A percentile compares a stretch with the other conserved stretches of the same genome.
These are phyloP conservation scores for Cinnamomum micranthum DNA, from an alignment of 164 flowering plant species.

Conservation along the genomic window DNA sequence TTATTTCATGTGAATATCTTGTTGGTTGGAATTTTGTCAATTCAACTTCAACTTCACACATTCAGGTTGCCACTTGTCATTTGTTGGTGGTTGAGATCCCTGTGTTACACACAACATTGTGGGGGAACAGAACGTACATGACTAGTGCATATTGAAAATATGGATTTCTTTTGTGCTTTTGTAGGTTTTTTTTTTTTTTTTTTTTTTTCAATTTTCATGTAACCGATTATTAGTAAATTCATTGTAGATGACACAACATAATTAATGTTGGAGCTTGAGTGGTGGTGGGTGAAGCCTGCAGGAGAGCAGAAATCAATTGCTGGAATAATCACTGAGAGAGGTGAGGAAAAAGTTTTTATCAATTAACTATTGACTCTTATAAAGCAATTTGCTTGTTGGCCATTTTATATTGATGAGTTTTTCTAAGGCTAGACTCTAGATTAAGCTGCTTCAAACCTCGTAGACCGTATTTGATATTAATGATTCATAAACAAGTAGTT, in stretches of 20 bases:
- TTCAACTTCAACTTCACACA: no score
- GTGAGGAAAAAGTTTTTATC: conserved; percentile 26
- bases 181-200: background rate
- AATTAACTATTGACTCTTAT: no score
- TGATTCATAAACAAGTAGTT: no score
- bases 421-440: no score
- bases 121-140: background rate
- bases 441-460: no score
- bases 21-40: background rate
- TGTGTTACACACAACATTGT: no score
- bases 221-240: no score
- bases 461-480: no score
- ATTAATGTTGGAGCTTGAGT: conserved; percentile 98
- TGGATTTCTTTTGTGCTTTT: conserved; percentile 10
- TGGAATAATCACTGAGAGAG: conserved; percentile 98
- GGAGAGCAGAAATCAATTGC: conserved; percentile 86
- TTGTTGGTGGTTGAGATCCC: background rate
- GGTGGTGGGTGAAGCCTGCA: conserved; percentile 85
- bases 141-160: conserved; percentile 34
- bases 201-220: no score
- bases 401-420: no score
- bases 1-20: no score
- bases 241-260: conserved; percentile 45
- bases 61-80: conserved; percentile 11
- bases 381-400: no score